These are phyloP conservation scores for Monilinia aucupariae DNA, from an alignment of 2,329 filamentous ascomycete species.

Conservation along the genomic window DNA sequence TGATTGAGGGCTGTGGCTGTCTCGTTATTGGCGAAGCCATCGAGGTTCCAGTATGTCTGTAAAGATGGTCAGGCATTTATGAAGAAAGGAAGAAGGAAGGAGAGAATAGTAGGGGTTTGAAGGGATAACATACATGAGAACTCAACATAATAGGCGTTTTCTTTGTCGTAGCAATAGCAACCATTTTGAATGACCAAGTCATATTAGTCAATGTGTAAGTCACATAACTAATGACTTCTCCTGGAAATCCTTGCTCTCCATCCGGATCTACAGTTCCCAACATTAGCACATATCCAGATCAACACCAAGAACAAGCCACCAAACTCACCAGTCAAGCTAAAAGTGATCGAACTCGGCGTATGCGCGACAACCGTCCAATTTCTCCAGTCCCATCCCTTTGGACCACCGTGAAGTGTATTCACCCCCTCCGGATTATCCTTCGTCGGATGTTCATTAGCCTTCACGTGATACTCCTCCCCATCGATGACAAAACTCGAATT, in stretches of 20 bases:
- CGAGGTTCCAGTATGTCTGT: slow-evolving; percentile 77
- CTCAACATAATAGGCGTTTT: slow-evolving; percentile 80
- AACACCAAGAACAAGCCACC: background rate
- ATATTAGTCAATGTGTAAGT: slow-evolving; percentile 64
- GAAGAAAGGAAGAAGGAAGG: background rate
- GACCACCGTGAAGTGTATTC: slow-evolving; percentile 64
- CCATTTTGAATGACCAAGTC: slow-evolving; percentile 69
- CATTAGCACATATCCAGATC: background rate
- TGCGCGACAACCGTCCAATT: slow-evolving; percentile 73
- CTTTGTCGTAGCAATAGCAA: slow-evolving; percentile 64
- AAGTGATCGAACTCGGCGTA: slow-evolving; percentile 62
- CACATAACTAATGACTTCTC: slow-evolving; percentile 67
- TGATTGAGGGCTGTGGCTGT: slow-evolving; percentile 63
- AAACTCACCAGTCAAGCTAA: slow-evolving; percentile 54
- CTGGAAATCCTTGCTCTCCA: slow-evolving; percentile 72
- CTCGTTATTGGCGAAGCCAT: slow-evolving; percentile 70
- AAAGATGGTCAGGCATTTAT: slow-evolving; percentile 23
- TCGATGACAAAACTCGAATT: slow-evolving; percentile 69
- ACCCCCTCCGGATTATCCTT: slow-evolving; percentile 46
- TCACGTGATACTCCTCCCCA: slow-evolving; percentile 52
- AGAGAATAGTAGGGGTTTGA: background rate
- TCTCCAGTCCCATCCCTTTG: slow-evolving; percentile 60
- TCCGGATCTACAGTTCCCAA: slow-evolving; percentile 45
- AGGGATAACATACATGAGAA: slow-evolving; percentile 41
- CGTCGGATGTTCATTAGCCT: slow-evolving; percentile 59